Conservation (phyloP, 2,329 filamentous ascomycete species). For the Colletotrichum sp. region DNA sequence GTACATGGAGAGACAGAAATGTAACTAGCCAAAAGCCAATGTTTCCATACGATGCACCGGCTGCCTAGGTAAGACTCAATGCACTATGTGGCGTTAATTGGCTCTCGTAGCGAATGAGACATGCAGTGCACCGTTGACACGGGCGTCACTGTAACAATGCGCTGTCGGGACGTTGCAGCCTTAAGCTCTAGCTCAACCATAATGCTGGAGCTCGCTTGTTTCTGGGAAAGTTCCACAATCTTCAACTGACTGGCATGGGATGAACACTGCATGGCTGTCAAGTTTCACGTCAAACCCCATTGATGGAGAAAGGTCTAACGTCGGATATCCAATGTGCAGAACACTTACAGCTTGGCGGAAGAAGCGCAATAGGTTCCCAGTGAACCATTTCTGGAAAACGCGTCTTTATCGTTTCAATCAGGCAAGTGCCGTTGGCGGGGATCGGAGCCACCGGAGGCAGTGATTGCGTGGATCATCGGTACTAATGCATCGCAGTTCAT, state of each 20-base stretch:
- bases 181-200: neutral
- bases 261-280: neutral
- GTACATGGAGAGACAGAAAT: rapidly evolving
- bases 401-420: neutral
- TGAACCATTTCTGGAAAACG: neutral
- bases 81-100: neutral
- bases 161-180: neutral
- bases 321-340: rapidly evolving
- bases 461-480: too few species aligned
- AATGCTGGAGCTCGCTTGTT: neutral
- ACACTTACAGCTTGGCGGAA: rapidly evolving
- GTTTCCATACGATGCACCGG: neutral
- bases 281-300: neutral
- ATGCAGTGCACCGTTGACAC: neutral
- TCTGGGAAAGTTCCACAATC: conserved; percentile 1
- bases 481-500: too few species aligned
- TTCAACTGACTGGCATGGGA: neutral
- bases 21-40: neutral
- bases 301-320: neutral
- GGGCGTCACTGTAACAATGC: neutral
- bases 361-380: rapidly evolving
- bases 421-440: neutral
- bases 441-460: too few species aligned
- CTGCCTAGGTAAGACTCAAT: neutral
- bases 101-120: neutral